A percentile compares a stretch with the other conserved stretches of the same genome.
Evolutionary conservation across 768 basidiomycete genomes (phyloP).

Genomic region (Candolleomyces efflorescens): DNA sequence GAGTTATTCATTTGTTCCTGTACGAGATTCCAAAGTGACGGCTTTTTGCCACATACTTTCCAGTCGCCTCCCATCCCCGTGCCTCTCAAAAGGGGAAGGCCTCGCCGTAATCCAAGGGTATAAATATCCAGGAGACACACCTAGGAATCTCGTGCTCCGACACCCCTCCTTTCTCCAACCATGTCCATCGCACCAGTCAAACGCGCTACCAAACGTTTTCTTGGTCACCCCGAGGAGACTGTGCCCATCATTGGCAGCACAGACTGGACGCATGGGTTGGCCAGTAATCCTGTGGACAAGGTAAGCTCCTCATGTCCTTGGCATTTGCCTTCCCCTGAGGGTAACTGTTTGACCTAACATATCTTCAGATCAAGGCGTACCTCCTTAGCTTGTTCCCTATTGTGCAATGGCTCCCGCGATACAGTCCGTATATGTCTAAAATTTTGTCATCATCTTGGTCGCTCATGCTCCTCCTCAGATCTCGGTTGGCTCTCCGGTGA

Average conservation of each 20-base stretch:
- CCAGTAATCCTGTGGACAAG: slow-evolving; percentile 41
- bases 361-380: slow-evolving; percentile 54
- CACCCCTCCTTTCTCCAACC: slow-evolving; percentile 10
- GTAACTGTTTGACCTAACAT: slow-evolving; percentile 1
- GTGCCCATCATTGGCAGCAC: slow-evolving; percentile 57
- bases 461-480: slow-evolving; percentile 36
- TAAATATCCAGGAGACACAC: not conserved
- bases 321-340: not conserved
- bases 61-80: not conserved
- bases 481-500: slow-evolving; percentile 82
- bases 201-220: slow-evolving; percentile 49
- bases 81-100: not conserved
- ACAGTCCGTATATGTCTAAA: slow-evolving; percentile 52
- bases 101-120: slow-evolving; percentile 6
- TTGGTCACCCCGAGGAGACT: slow-evolving; percentile 56
- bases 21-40: not conserved
- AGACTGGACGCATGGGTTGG: slow-evolving; percentile 45
- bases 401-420: slow-evolving; percentile 78
- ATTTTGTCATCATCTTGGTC: not conserved
- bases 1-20: not conserved
- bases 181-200: slow-evolving; percentile 32
- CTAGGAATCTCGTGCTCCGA: slow-evolving; percentile 4
- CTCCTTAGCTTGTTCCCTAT: slow-evolving; percentile 80
- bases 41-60: not conserved
- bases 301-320: slow-evolving; percentile 33